A percentile compares a stretch with the other conserved stretches of the same genome.
These are phyloP conservation scores for Brassica napus DNA, from an alignment of 345 rosid species.

Conservation along the genomic window Da-Ae NC_063452.1:62199001-62199500, in stretches of 20 bases:
- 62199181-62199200: slow-evolving; percentile 73
- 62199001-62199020: slow-evolving; percentile 65
- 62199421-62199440: slow-evolving; percentile 73
- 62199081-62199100: slow-evolving; percentile 69
- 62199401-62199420: slow-evolving; percentile 74
- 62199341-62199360: slow-evolving; percentile 73
- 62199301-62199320: slow-evolving; percentile 52
- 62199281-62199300: neutral
- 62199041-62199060: slow-evolving; percentile 78
- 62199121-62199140: slow-evolving; percentile 69
- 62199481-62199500: neutral
- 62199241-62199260: neutral
- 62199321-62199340: slow-evolving; percentile 98
- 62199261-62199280: slow-evolving; percentile 7
- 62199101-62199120: slow-evolving; percentile 58
- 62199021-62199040: slow-evolving; percentile 86
- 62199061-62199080: slow-evolving; percentile 72
- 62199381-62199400: slow-evolving; percentile 69
- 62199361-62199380: slow-evolving; percentile 79
- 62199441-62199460: slow-evolving; percentile 86
- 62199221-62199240: neutral
- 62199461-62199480: slow-evolving; percentile 78
- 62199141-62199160: slow-evolving; percentile 58
- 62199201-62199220: slow-evolving; percentile 67
- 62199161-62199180: slow-evolving; percentile 59